phyloP scores from a whole-genome alignment of 129 eudicot species.

The Gnaphalium uliginosum region DNA sequence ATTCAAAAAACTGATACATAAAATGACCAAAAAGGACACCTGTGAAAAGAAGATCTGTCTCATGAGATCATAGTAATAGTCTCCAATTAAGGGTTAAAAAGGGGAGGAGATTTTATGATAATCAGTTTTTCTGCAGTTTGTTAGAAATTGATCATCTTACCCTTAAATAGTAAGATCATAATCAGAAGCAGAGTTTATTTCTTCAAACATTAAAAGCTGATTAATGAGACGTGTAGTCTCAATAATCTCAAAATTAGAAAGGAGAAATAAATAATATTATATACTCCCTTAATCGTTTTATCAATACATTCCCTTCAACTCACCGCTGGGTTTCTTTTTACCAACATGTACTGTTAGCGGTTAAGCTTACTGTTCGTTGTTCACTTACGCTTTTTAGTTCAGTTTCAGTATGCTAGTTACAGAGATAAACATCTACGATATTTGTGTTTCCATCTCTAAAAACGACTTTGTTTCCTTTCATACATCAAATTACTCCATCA shows the following conservation, averaged over 20 bases:
- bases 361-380: neutral
- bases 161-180: neutral
- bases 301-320: too few relatives aligned
- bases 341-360: neutral
- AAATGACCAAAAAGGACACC: neutral
- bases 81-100: neutral
- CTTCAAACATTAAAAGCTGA: neutral
- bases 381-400: neutral
- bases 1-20: neutral
- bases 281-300: neutral
- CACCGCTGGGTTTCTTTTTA: neutral
- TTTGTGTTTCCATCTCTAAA: neutral
- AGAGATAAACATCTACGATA: neutral
- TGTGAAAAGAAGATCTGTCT: neutral
- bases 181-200: neutral
- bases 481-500: neutral
- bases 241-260: neutral
- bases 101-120: neutral
- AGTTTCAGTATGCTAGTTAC: neutral
- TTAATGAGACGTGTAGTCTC: neutral
- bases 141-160: neutral
- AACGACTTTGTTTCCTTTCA: neutral
- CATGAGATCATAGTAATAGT: neutral
- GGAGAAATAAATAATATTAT: neutral
- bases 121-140: slow-evolving; percentile 7